Conservation (phyloP, 2,329 filamentous ascomycete species). For the Stachybotrys chlorohalonatus region DNA sequence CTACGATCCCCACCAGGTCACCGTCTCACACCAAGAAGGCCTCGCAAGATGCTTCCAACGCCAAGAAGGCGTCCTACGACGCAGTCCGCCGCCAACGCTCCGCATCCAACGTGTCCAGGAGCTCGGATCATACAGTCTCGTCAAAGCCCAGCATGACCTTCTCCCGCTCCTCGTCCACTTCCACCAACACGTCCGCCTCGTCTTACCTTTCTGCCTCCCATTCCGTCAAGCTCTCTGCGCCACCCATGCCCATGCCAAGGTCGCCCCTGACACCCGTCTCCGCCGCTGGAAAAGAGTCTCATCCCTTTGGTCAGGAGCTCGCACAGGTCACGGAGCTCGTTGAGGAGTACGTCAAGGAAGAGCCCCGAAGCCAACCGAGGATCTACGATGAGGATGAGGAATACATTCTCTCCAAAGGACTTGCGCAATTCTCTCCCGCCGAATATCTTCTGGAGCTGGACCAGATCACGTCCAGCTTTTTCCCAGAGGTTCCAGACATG, state of each 20-base stretch:
- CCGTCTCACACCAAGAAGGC: slow-evolving; percentile 85
- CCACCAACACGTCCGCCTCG: slow-evolving; percentile 40
- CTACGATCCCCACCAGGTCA: slow-evolving; percentile 64
- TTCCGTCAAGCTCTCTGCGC: slow-evolving; percentile 17
- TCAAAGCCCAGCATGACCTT: slow-evolving; percentile 48
- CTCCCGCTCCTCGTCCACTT: slow-evolving; percentile 48
- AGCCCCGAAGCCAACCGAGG: slow-evolving; percentile 31
- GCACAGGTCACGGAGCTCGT: slow-evolving; percentile 88
- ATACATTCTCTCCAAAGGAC: slow-evolving; percentile 58
- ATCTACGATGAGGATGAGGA: slow-evolving; percentile 58
- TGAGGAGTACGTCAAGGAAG: slow-evolving; percentile 69
- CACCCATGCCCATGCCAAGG: slow-evolving; percentile 15
- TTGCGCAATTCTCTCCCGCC: slow-evolving; percentile 65
- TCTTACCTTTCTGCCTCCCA: slow-evolving; percentile 26
- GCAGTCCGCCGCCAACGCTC: slow-evolving; percentile 60
- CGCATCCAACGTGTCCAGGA: slow-evolving; percentile 47
- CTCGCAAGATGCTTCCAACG: slow-evolving; percentile 52
- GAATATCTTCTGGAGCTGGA: slow-evolving; percentile 81
- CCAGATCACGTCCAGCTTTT: slow-evolving; percentile 54
- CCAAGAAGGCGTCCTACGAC: slow-evolving; percentile 44
- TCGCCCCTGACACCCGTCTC: slow-evolving; percentile 20
- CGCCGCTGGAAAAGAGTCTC: slow-evolving; percentile 30
- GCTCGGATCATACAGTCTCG: slow-evolving; percentile 42
- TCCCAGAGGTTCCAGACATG: slow-evolving; percentile 29
- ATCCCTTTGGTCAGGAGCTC: slow-evolving; percentile 84